Evolutionary conservation across 2,329 filamentous ascomycete genomes (phyloP), one percentile per base, ranked within the genome.

Genomic region (Calonectria henricotiae): DNA sequence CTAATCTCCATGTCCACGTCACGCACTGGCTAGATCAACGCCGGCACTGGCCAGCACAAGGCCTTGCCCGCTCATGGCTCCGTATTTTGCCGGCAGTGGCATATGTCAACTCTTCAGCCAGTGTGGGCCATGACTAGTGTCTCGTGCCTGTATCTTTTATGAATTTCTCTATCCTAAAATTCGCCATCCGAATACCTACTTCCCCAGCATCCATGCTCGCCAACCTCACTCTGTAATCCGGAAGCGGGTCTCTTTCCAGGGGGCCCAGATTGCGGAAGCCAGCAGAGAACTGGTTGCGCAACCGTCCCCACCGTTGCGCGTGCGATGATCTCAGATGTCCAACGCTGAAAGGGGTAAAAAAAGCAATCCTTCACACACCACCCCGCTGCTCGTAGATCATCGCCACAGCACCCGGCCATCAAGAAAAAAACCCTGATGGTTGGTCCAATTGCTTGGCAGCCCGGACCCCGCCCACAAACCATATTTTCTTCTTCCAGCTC

Each of bases 161-260:
- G 15, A 46, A 5, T 39, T 25, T n/a, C 5, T 37, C 20, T 25
- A 15, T 8, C 32, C 51, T 13, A 6, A 8, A 13, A 5, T 39
- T 25, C n/a, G 13, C 51, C 51, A 23, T 39, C 51, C 20, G n/a
- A 55, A 27, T 7, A 47, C 13, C 17, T 20, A 20, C 30, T 54
- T 20, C 51, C 46, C 25, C 46, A 17, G 23, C 12, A 47, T 25
- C 44, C 44, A 13, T 35, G 51, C 13, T 37, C 32, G 27, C 51
- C 51, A 58, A 58, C 62, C 62, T 65, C 39, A 51, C 44, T 54
- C 32, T 65, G 32, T 35, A 65, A 65, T 37, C 41, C 41, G 27
- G 27, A 35, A 32, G 47, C 62, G 62, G 47, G 62, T 35, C 62
- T 35, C 35, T 25, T 13, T 35, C 35, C 27, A 17, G 20, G 9